Conservation (phyloP, 2,329 filamentous ascomycete species). For the Cordyceps militaris region DNA sequence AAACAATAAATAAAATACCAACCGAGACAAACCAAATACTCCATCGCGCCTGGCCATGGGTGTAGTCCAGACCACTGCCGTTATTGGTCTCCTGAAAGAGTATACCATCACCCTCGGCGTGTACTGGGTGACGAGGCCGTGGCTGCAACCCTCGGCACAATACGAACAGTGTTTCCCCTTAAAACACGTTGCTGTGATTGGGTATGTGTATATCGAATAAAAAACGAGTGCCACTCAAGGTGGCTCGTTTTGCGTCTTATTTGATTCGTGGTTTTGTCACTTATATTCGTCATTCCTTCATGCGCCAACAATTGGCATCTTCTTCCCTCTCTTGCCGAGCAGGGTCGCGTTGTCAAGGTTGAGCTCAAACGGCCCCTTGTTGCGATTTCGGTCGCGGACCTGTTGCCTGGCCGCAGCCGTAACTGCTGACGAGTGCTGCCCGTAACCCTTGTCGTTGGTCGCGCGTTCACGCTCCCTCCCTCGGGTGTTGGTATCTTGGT, state of each 20-base stretch:
- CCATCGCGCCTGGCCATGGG: slow-evolving; percentile 8
- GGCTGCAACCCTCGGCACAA: not conserved
- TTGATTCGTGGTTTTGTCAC: not conserved
- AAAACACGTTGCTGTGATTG: not conserved
- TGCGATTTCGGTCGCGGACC: slow-evolving; percentile 58
- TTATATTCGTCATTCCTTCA: slow-evolving; percentile 19
- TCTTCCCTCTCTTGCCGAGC: slow-evolving; percentile 61
- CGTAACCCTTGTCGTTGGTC: slow-evolving; percentile 61
- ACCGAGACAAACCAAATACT: slow-evolving; percentile 2
- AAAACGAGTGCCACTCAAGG: not conserved
- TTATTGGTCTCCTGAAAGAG: not conserved
- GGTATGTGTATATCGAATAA: slow-evolving; percentile 6
- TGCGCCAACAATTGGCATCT: slow-evolving; percentile 40
- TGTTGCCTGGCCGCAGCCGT: slow-evolving; percentile 78
- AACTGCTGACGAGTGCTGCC: slow-evolving; percentile 79
- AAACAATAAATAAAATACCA: not conserved
- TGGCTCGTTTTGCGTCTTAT: not conserved
- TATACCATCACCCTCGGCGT: not conserved
- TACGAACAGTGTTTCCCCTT: not conserved
- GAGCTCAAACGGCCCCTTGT: slow-evolving; percentile 83
- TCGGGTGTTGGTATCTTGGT: slow-evolving; percentile 29
- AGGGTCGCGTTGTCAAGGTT: slow-evolving; percentile 87
- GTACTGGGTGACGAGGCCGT: not conserved
- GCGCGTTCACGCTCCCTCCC: slow-evolving; percentile 22
- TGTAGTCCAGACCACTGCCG: not conserved